These are phyloP conservation scores for Scheffersomyces stipitis DNA, from an alignment of 805 yeast species.

Conservation along the genomic window DNA sequence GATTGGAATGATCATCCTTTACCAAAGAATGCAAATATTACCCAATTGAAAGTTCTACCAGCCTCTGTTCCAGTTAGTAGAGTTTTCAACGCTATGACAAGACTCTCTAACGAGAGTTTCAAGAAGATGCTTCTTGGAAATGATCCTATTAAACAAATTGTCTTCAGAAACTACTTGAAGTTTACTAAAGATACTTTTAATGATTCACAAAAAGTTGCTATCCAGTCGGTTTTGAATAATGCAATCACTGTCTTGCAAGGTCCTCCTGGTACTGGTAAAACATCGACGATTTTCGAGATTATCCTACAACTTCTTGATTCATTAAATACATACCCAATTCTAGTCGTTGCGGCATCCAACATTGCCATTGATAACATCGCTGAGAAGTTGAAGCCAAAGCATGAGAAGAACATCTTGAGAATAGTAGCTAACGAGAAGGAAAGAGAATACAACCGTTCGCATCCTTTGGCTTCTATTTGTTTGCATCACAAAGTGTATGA, in stretches of 20 bases:
- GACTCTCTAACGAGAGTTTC: conserved; percentile 53
- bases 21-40: conserved; percentile 45
- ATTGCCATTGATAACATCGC: conserved; percentile 78
- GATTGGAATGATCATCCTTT: conserved; percentile 57
- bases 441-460: conserved; percentile 55
- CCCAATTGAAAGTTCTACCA: conserved; percentile 48
- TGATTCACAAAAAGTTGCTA: conserved; percentile 58
- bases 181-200: conserved; percentile 52
- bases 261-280: conserved; percentile 58
- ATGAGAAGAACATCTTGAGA: conserved; percentile 53
- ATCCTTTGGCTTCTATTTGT: conserved; percentile 59
- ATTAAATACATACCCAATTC: conserved; percentile 57
- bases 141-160: conserved; percentile 53
- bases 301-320: conserved; percentile 55
- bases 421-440: conserved; percentile 62
- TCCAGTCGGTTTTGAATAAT: conserved; percentile 52
- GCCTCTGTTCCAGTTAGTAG: conserved; percentile 63
- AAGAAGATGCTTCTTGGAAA: conserved; percentile 55
- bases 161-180: conserved; percentile 53
- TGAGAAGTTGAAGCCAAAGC: conserved; percentile 56
- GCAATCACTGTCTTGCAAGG: conserved; percentile 49
- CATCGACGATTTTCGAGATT: conserved; percentile 43
- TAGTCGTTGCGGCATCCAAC: conserved; percentile 75
- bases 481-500: conserved; percentile 59
- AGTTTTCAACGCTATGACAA: conserved; percentile 65